A percentile compares a stretch with the other conserved stretches of the same genome.
These are phyloP conservation scores for Boechera divaricarpa DNA, from an alignment of 345 rosid genomes.

Conservation along the genomic window DNA sequence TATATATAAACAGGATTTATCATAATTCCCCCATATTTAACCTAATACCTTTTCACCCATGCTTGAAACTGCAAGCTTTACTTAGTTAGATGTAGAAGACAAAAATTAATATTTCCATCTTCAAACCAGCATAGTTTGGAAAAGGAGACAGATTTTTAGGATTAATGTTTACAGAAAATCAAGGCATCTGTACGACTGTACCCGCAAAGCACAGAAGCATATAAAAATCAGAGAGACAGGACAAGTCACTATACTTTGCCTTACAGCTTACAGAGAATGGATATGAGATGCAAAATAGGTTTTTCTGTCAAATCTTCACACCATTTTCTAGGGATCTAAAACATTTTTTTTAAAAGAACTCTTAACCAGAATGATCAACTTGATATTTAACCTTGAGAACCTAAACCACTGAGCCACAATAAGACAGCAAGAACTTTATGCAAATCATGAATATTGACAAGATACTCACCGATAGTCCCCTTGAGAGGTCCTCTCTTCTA, in stretches of 20 bases:
- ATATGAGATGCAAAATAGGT: constrained; percentile 2
- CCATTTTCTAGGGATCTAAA: not conserved
- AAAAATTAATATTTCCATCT: constrained; percentile 3
- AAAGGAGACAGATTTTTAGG: not conserved
- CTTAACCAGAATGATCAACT: not conserved
- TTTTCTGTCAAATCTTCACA: constrained; percentile 1
- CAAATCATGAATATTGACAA: constrained; percentile 4
- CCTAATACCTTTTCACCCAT: constrained; percentile 7
- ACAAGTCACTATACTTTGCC: not conserved
- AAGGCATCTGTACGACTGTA: not conserved
- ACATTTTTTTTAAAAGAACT: not conserved
- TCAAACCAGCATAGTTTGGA: not conserved
- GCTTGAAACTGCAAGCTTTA: constrained; percentile 13
- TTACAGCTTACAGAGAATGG: not conserved
- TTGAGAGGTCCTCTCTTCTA: constrained; percentile 79
- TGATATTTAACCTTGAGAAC: not conserved
- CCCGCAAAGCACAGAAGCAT: constrained; percentile 4
- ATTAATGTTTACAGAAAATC: not conserved
- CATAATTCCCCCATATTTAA: not conserved
- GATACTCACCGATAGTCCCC: constrained; percentile 71
- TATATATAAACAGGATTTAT: not conserved
- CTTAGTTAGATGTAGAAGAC: constrained; percentile 1
- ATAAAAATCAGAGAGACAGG: not conserved
- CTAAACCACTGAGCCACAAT: not conserved
- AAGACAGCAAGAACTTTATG: constrained; percentile 33